phyloP scores from a whole-genome alignment of 208 protist species.

The Angomonas deanei region DNA sequence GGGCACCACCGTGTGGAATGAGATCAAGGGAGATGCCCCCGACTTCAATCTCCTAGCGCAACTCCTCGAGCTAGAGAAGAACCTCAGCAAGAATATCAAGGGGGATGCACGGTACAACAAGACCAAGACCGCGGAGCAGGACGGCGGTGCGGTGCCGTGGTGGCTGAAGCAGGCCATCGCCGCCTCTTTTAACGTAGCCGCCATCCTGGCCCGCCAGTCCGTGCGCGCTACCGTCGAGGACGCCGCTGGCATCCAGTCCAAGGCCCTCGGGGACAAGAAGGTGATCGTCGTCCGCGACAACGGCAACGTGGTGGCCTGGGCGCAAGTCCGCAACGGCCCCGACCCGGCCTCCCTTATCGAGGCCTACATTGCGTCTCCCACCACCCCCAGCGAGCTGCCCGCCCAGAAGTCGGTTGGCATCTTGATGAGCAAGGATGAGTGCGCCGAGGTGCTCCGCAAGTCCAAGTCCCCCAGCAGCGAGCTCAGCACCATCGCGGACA shows the following conservation, averaged over 20 bases:
- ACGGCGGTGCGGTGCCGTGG: slow-evolving; percentile 41
- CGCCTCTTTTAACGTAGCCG: slow-evolving; percentile 62
- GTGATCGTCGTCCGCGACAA: slow-evolving; percentile 30
- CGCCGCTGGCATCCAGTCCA: slow-evolving; percentile 17
- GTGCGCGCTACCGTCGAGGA: slow-evolving; percentile 56
- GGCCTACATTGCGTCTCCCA: slow-evolving; percentile 20
- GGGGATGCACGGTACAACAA: slow-evolving; percentile 46
- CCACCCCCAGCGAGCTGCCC: slow-evolving; percentile 21
- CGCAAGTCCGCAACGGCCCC: slow-evolving; percentile 34
- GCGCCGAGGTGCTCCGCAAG: slow-evolving; percentile 30
- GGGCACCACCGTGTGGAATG: slow-evolving; percentile 28
- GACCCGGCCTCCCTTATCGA: slow-evolving; percentile 20
- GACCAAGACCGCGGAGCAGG: slow-evolving; percentile 36
- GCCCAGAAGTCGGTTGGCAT: slow-evolving; percentile 21
- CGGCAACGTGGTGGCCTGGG: slow-evolving; percentile 43
- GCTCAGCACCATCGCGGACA: slow-evolving; percentile 18
- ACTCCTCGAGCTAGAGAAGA: slow-evolving; percentile 66
- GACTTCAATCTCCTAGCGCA: slow-evolving; percentile 38
- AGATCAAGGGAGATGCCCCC: slow-evolving; percentile 36
- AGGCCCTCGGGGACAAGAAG: slow-evolving; percentile 40
- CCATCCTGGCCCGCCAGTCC: slow-evolving; percentile 28
- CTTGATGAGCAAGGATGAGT: slow-evolving; percentile 63
- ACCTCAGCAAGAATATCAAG: slow-evolving; percentile 44
- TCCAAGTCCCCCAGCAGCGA: slow-evolving; percentile 22
- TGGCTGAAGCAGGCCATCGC: slow-evolving; percentile 54